These are phyloP conservation scores for Prunus salicina DNA, from an alignment of 306 rosid genomes.

Conservation along the genomic window DNA sequence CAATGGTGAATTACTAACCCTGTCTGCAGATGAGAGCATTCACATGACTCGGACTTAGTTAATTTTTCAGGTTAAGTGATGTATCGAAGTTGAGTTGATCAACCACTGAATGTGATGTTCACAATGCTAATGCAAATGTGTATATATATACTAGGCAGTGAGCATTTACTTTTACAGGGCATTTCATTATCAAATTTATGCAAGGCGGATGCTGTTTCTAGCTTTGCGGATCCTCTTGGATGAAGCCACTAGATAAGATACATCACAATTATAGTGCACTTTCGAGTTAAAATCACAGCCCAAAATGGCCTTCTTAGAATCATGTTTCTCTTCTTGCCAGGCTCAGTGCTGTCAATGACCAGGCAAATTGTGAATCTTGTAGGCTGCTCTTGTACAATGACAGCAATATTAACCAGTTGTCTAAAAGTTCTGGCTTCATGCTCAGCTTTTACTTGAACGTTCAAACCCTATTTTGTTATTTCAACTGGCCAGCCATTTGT, in stretches of 20 bases:
- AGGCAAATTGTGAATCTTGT: no score
- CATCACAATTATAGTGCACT: neutral
- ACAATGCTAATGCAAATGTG: neutral
- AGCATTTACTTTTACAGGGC: neutral
- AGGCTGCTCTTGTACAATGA: no score
- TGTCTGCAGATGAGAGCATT: slow-evolving; percentile 2
- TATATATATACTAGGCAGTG: neutral
- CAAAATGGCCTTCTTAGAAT: neutral
- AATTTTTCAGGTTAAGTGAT: neutral
- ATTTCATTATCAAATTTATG: neutral
- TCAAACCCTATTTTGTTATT: no score
- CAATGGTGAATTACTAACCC: neutral
- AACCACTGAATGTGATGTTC: neutral
- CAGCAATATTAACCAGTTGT: no score
- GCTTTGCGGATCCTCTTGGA: neutral
- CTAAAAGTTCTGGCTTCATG: no score
- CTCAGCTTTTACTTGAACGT: no score
- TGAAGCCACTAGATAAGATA: neutral
- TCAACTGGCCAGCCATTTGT: no score
- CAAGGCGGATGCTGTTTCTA: neutral
- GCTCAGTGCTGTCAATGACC: no score
- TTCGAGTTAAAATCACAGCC: no score
- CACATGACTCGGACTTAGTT: neutral
- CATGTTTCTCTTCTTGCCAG: no score
- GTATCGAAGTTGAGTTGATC: neutral